Conservation (phyloP, 805 yeast species). For the Spathaspora passalidarum region DNA sequence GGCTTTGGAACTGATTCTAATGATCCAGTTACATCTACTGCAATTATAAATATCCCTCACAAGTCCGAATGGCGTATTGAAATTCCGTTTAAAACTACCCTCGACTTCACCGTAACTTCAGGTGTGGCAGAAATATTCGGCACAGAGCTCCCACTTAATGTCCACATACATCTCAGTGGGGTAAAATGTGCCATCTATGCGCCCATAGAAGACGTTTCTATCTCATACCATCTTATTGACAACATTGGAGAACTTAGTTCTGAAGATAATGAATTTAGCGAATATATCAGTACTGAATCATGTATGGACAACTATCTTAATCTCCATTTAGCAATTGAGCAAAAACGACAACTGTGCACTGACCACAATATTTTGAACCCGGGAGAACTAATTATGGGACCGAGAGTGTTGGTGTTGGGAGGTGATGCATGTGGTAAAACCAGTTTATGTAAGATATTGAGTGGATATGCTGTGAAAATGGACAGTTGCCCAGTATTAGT, state of each 20-base stretch:
- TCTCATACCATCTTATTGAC: slow-evolving; percentile 4
- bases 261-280: slow-evolving; percentile 43
- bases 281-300: slow-evolving; percentile 70
- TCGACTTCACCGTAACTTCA: slow-evolving; percentile 48
- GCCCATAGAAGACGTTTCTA: slow-evolving; percentile 51
- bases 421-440: slow-evolving; percentile 76
- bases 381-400: slow-evolving; percentile 38
- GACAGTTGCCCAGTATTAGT: slow-evolving; percentile 67
- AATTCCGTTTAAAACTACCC: slow-evolving; percentile 48
- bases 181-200: slow-evolving; percentile 37
- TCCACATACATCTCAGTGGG: slow-evolving; percentile 42
- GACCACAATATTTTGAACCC: slow-evolving; percentile 18
- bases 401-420: slow-evolving; percentile 74
- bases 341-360: slow-evolving; percentile 32
- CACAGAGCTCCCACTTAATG: slow-evolving; percentile 78
- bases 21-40: neutral
- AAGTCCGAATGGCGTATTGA: slow-evolving; percentile 79
- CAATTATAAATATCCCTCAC: neutral
- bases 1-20: neutral
- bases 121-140: slow-evolving; percentile 93
- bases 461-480: slow-evolving; percentile 74
- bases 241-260: slow-evolving; percentile 7
- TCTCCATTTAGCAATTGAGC: slow-evolving; percentile 74
- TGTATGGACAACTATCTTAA: slow-evolving; percentile 62
- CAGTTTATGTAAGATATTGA: slow-evolving; percentile 61